Base-by-base conservation (phyloP, 192 early-diverging fungal species). In the Coemansia asiatica region DNA sequence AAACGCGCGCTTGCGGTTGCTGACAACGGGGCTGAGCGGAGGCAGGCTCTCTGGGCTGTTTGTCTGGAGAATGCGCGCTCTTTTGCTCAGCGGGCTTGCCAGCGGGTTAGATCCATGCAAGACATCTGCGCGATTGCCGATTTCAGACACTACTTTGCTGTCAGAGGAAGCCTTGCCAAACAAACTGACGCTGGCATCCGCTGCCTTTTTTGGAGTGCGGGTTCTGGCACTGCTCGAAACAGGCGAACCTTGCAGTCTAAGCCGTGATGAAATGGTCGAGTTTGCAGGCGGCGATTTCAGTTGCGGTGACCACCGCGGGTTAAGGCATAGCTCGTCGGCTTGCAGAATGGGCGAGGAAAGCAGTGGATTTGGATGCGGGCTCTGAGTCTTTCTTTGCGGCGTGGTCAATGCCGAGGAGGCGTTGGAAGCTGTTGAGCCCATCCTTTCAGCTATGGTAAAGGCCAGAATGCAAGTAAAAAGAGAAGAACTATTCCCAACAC, bases 241-340 rank as follows among this genome's bases (percentile, higher is more conserved):
- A 19, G 60, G 58, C 27, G 69, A 68, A 51, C 46, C 61, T 49
- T 72, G 72, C 47, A 64, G 73, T 56, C 70, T 50, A 16, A 81
- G 63, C 44, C 79, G 66, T 22, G 72, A 76, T 13, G 74, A 68
- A 23, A 81, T 81, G 18, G 70, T 81, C 19, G 77, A 61, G 50
- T 68, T 76, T 29, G 73, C 71, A 27, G 66, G 77, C 0, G 82
- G 82, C 56, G 82, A 83, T 25, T 74, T 78, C 23, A 79, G 53
- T 26, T 75, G 74, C 8, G 82, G 82, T 0, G 82, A 83, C 82
- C 82, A 83, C 40, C 77, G 77, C 49, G 82, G 82, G 46, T 83
- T 80, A 31, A 83, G 36, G 56, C 71, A 73, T 12, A 83, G 73
- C 57, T 83, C 82, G 47, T 83, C 82, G 13, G 82, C 82, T 48